phyloP scores from a whole-genome alignment of 2,329 filamentous ascomycete species.

The Cryphonectria nitschkei region DNA sequence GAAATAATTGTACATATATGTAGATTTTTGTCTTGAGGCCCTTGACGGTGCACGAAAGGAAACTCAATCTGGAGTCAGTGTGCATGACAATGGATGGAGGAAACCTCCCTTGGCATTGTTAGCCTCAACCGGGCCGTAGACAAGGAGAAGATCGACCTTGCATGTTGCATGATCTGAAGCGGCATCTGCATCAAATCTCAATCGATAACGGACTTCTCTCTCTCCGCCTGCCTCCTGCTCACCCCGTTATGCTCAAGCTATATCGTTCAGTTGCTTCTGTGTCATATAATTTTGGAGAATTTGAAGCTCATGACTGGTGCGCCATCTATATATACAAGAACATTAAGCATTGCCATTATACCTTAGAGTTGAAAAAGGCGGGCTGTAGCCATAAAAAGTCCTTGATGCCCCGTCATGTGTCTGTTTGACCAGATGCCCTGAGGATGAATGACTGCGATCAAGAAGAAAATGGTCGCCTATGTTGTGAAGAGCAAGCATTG shows the following conservation, averaged over 20 bases:
- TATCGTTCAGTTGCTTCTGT: not conserved
- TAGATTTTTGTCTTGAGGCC: not conserved
- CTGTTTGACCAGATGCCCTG: not conserved
- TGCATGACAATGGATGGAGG: not conserved
- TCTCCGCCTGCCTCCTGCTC: not conserved
- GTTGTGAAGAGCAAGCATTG: not conserved
- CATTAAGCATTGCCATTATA: not conserved
- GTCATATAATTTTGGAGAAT: not conserved
- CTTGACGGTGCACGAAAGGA: not conserved
- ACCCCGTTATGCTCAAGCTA: not conserved
- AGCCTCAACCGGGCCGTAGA: not conserved
- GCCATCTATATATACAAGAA: not conserved
- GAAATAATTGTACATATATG: not conserved
- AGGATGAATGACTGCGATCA: not conserved
- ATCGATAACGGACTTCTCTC: not conserved
- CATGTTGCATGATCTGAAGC: conserved; percentile 1
- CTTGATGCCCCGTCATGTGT: not conserved
- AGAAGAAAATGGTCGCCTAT: not conserved
- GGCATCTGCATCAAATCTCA: not conserved
- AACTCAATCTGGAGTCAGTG: not conserved
- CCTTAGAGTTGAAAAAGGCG: not conserved
- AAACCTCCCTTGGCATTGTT: not conserved
- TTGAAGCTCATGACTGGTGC: not conserved
- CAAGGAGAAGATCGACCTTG: not conserved
- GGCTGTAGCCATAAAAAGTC: not conserved